Conservation (phyloP, 148 eudicot species). For the Oxyria digyna region DNA sequence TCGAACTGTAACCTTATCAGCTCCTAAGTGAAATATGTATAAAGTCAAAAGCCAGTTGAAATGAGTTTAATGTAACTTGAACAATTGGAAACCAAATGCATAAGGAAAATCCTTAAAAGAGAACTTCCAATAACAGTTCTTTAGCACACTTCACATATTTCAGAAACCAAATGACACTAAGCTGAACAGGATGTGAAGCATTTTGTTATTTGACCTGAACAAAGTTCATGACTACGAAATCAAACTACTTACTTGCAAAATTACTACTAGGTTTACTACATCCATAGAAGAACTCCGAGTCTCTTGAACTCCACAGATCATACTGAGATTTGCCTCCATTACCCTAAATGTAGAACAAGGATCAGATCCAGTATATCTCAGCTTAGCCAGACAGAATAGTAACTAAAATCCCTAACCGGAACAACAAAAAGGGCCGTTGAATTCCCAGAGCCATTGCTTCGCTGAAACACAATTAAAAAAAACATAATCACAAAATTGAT, state of each 20-base stretch:
- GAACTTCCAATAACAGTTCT: no score
- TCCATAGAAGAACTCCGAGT: slow-evolving; percentile 56
- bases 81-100: background rate
- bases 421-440: slow-evolving; percentile 25
- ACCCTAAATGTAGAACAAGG: slow-evolving; percentile 23
- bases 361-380: slow-evolving; percentile 26
- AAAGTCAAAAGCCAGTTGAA: background rate
- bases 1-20: slow-evolving; percentile 38
- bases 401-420: slow-evolving; percentile 55
- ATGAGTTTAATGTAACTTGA: background rate
- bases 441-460: slow-evolving; percentile 14
- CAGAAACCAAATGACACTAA: background rate
- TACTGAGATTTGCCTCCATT: slow-evolving; percentile 41
- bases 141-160: background rate
- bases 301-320: slow-evolving; percentile 65
- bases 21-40: slow-evolving; percentile 26
- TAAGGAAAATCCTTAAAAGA: slow-evolving; percentile 6
- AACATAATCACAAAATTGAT: slow-evolving; percentile 3
- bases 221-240: no score
- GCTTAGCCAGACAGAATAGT: background rate
- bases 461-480: slow-evolving; percentile 16
- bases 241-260: slow-evolving; percentile 47
- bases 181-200: background rate
- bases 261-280: slow-evolving; percentile 65
- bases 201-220: no score